Base-by-base conservation (phyloP, 441 rosid species). In the Gossypium aridum region DNA sequence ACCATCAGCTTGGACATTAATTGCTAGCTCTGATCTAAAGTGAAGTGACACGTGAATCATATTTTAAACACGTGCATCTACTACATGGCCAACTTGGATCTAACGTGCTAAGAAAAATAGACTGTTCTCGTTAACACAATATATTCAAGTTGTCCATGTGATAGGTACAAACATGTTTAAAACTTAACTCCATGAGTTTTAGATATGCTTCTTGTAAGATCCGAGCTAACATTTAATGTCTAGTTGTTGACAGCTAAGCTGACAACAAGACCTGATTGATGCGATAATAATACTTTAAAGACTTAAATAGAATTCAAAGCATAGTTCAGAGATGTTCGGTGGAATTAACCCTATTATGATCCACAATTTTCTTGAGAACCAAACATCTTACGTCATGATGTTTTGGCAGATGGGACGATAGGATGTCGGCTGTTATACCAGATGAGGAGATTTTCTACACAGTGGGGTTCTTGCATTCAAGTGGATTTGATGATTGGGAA, bases 381-480 rank as follows among this genome's bases (percentile, higher is more conserved):
- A 47, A 25, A 67, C 31, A 10, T 0, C 14, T 67, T 67, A 45
- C 20, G 45, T 43, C 71, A 43, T 13, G 34, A 16, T 65, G 7
- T 20, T 73, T 71, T 73, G 60, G 73, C 86, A 96, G 98, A 77
- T 96, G 99, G 99, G 92, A 93, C 61, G 84, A 87, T 9, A 82
- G 78, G 63, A 96, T 82, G 83, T 93, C 98, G 0, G 88, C 87
- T 0, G 91, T 86, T 20, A 80, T 85, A 78, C 97, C 99, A 10
- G 87, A 92, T 0, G 99, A 91, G 61, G 94, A 94, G 1, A 79
- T 91, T 7, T 89, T 90, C 83, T 96, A 96, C 77, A 83, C 97
- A 5, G 85, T 93, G 6, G 98, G 97, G 68, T 83, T 96, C 23
- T 78, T 96, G 79, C 90, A 88, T 70, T 88, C 97, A 22, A 84